phyloP scores from a whole-genome alignment of 179 eudicot genomes.

The Actinidia arguta region DNA sequence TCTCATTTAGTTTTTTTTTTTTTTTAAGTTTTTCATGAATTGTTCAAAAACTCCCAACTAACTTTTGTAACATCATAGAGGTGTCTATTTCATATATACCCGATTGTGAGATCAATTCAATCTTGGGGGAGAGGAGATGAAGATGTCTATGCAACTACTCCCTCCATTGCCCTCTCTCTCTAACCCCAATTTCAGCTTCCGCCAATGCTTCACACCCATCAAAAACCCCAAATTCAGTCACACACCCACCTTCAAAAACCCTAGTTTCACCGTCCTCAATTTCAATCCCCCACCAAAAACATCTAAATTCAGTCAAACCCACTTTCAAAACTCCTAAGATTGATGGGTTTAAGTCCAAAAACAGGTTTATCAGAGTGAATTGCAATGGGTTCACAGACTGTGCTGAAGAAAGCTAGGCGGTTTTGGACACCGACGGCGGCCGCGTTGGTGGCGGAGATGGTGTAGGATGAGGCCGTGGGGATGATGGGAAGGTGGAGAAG shows the following conservation, averaged over 20 bases:
- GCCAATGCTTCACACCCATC: conserved; percentile 25
- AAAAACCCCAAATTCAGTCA: too few relatives aligned
- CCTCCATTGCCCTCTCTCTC: conserved; percentile 44
- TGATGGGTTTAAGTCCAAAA: conserved; percentile 28
- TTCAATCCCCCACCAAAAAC: conserved; percentile 35
- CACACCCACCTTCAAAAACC: too few relatives aligned
- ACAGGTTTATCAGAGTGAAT: conserved; percentile 34
- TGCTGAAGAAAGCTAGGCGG: conserved; percentile 45
- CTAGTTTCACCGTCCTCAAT: conserved; percentile 28
- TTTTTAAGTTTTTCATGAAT: too few relatives aligned
- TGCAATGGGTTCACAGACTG: conserved; percentile 57
- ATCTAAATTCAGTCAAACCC: conserved; percentile 39
- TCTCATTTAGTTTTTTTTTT: too few relatives aligned
- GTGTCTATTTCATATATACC: too few relatives aligned
- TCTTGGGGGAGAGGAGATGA: conserved; percentile 23
- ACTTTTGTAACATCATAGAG: too few relatives aligned
- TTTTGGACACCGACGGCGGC: conserved; percentile 37
- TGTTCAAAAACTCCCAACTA: too few relatives aligned
- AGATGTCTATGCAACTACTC: conserved; percentile 47
- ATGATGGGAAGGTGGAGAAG: conserved; percentile 39
- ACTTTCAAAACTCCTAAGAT: conserved; percentile 37
- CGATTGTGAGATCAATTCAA: too few relatives aligned
- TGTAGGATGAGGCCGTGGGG: conserved; percentile 60
- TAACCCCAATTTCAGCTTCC: conserved; percentile 32
- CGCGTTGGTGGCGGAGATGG: conserved; percentile 53